Percentiles rank a stretch among this genome's conserved stretches.
Conservation (phyloP, 805 yeast genomes). For the Yamadazyma insecticola region DNA sequence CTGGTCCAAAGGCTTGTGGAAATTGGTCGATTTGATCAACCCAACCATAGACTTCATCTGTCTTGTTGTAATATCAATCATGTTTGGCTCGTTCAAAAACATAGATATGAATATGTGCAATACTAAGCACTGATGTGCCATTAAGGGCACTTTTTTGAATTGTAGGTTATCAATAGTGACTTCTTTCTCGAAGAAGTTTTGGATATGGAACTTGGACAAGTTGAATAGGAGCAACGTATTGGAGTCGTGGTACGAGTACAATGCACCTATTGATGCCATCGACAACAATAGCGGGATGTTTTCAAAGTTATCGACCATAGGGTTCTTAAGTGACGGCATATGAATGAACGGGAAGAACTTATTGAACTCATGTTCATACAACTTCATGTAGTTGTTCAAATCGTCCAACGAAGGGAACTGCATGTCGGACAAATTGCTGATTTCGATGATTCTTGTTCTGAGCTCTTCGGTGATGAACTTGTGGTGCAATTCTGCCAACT, state of each 20-base stretch:
- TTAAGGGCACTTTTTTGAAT: slow-evolving; percentile 50
- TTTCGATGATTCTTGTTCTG: slow-evolving; percentile 47
- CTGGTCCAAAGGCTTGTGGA: slow-evolving; percentile 47
- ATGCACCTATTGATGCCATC: slow-evolving; percentile 86
- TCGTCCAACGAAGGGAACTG: slow-evolving; percentile 76
- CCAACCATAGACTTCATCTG: slow-evolving; percentile 53
- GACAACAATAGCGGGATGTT: slow-evolving; percentile 66
- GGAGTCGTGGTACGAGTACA: slow-evolving; percentile 74
- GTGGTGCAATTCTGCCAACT: no score
- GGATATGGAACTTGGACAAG: slow-evolving; percentile 61
- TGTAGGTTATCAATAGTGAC: slow-evolving; percentile 41
- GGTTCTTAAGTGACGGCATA: slow-evolving; percentile 49
- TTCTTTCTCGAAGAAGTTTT: slow-evolving; percentile 56
- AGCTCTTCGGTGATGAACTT: slow-evolving; percentile 38
- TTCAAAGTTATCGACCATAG: slow-evolving; percentile 38
- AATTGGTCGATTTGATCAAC: slow-evolving; percentile 47
- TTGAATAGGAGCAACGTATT: slow-evolving; percentile 70
- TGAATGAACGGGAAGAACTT: slow-evolving; percentile 83
- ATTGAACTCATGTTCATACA: slow-evolving; percentile 75
- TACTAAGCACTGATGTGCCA: slow-evolving; percentile 53
- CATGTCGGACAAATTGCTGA: slow-evolving; percentile 48
- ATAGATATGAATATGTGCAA: slow-evolving; percentile 53
- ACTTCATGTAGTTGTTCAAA: slow-evolving; percentile 67
- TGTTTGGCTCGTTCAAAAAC: slow-evolving; percentile 50
- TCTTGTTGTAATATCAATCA: slow-evolving; percentile 47